phyloP scores from a whole-genome alignment of 2,329 filamentous ascomycete species.

The Fusarium fracticaudum region DNA sequence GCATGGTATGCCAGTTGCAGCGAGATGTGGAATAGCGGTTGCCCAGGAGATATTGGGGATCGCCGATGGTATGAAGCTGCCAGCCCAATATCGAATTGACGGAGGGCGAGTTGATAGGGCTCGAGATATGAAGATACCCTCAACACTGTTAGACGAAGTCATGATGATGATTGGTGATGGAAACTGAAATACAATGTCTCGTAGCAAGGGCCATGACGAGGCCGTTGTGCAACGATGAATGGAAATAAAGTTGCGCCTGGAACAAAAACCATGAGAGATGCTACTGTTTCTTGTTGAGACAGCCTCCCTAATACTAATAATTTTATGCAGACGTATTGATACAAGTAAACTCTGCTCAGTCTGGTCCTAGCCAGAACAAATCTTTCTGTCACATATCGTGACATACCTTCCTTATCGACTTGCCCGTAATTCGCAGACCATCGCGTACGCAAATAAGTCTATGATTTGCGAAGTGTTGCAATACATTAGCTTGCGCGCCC shows the following conservation, averaged over 20 bases:
- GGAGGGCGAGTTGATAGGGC: slow-evolving; percentile 45
- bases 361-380: not conserved
- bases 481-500: slow-evolving; percentile 37
- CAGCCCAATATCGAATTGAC: slow-evolving; percentile 53
- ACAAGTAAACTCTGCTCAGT: not conserved
- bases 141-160: slow-evolving; percentile 42
- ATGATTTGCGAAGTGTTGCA: slow-evolving; percentile 27
- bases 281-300: not conserved
- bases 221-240: not conserved
- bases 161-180: slow-evolving; percentile 31
- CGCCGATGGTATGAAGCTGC: slow-evolving; percentile 53
- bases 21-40: slow-evolving; percentile 71
- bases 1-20: slow-evolving; percentile 81
- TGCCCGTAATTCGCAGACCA: not conserved
- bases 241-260: not conserved
- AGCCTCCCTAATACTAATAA: not conserved
- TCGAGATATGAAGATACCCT: slow-evolving; percentile 31
- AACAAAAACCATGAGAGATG: not conserved
- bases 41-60: slow-evolving; percentile 66
- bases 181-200: not conserved
- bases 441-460: slow-evolving; percentile 13
- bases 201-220: not conserved
- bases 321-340: not conserved
- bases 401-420: not conserved
- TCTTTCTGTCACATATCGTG: not conserved